Base-by-base conservation (phyloP, 305 asterid genomes). In the Solanum aculeatissimum region DNA sequence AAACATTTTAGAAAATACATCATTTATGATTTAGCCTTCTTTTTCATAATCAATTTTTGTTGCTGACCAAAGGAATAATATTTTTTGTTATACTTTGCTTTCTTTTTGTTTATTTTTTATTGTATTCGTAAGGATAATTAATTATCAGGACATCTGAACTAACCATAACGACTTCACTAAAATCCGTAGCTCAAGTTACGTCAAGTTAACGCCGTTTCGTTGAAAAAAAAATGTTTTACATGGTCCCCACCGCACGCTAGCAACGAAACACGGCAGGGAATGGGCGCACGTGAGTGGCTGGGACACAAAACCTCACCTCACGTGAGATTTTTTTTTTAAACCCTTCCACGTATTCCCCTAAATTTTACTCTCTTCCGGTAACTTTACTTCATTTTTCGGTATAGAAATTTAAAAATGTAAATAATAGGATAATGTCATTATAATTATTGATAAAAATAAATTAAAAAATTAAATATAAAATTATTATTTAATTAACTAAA, bases 221-320 rank as follows among this genome's bases (percentile, higher is more conserved):
- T 51, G 16, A 77, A 16, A 0, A 4, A 1, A 6, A 65, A 29
- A 27, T 49, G 27, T 2, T 16, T 74, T 14, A 55, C 82, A 49
- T 54, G 91, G 93, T 80, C 89, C 93, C 91, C 93, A 88, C 93
- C 93, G 88, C 93, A 92, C 91, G 91, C 90, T 89, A 91, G 86
- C 47, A 65, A 88, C 84, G 88, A 87, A 86, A 85, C 88, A 57
- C 85, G 80, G 83, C 92, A 90, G 85, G 93, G 92, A 83, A 87
- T 91, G 93, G 95, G 92, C 89, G 88, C 93, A 89, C 94, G 92
- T 90, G 93, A 89, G 88, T 47, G 84, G 86, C 88, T 82, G 38
- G 87, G 53, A 19, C 80, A 32, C 68, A 65, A 63, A 75, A 18
- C 86, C 89, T 72, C 87, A 70, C 86, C 88, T 92, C 93, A 92